Evolutionary conservation across 2,329 filamentous ascomycete genomes (phyloP).

Genomic region (Cladosporium sp.): DNA sequence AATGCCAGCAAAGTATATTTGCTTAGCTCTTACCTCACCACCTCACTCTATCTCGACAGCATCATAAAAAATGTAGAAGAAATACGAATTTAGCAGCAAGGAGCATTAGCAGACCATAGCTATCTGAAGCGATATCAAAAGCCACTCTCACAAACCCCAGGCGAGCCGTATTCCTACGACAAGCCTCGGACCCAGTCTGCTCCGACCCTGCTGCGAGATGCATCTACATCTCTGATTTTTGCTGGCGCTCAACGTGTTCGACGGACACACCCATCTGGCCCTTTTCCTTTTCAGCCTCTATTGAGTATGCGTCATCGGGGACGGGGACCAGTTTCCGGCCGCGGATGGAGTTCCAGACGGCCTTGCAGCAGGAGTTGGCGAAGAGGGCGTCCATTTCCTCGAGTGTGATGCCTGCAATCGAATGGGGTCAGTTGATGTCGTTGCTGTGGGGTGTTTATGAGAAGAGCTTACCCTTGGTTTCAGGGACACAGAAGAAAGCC

Average conservation of each 20-base stretch:
- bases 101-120: conserved; percentile 11
- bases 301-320: conserved; percentile 5
- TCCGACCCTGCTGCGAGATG: conserved; percentile 5
- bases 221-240: conserved; percentile 9
- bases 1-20: too few relatives aligned
- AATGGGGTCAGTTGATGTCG: too few relatives aligned
- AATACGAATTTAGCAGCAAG: conserved; percentile 3
- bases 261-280: conserved; percentile 5
- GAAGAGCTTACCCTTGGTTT: too few relatives aligned
- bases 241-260: conserved; percentile 3
- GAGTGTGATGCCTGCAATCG: conserved; percentile 7
- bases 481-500: conserved; percentile 63
- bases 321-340: conserved; percentile 2
- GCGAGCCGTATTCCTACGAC: conserved; percentile 1
- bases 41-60: too few relatives aligned
- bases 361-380: conserved; percentile 11
- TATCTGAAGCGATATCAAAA: background rate
- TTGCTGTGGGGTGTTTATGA: too few relatives aligned
- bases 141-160: conserved; percentile 6
- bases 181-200: background rate
- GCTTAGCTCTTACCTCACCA: too few relatives aligned
- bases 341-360: conserved; percentile 9
- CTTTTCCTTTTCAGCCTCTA: conserved; percentile 6
- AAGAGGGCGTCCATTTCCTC: conserved; percentile 12
- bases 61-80: background rate